Evolutionary conservation across 345 rosid species (phyloP).

Genomic region (Populus deltoides): DNA sequence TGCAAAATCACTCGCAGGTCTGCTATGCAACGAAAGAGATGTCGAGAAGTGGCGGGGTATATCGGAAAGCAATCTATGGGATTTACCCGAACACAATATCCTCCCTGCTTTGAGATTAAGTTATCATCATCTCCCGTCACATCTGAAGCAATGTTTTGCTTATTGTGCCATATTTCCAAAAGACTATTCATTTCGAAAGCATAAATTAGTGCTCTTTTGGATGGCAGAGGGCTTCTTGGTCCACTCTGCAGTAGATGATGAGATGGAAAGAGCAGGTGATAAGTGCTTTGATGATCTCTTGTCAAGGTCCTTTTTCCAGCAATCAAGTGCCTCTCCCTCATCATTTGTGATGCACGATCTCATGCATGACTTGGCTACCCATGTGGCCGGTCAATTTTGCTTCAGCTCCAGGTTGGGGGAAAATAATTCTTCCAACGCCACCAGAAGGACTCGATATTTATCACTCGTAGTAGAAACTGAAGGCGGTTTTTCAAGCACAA

Average conservation of each 20-base stretch:
- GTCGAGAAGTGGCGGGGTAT: conserved; percentile 3
- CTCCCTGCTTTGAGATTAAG: conserved; percentile 7
- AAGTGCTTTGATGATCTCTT: conserved; percentile 18
- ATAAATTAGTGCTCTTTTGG: conserved; percentile 10
- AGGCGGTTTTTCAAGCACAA: neutral
- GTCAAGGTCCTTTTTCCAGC: conserved; percentile 13
- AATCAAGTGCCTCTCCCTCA: too few species aligned
- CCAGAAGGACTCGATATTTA: neutral
- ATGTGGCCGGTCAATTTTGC: conserved; percentile 16
- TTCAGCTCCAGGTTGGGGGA: too few species aligned
- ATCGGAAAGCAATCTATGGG: neutral
- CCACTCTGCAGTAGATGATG: neutral
- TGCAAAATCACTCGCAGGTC: neutral
- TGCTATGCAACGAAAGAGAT: neutral
- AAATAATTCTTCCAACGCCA: neutral
- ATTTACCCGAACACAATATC: neutral
- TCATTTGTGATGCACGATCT: conserved; percentile 17
- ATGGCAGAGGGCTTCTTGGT: conserved; percentile 26
- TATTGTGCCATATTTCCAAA: neutral
- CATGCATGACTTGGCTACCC: conserved; percentile 15
- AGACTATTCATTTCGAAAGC: neutral
- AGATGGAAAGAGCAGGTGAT: conserved; percentile 8
- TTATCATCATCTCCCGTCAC: neutral
- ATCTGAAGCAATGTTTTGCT: too few species aligned
- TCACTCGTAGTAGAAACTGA: neutral